Conservation (phyloP, 106 monocot genomes). For the Hemerocallis citrina region DNA sequence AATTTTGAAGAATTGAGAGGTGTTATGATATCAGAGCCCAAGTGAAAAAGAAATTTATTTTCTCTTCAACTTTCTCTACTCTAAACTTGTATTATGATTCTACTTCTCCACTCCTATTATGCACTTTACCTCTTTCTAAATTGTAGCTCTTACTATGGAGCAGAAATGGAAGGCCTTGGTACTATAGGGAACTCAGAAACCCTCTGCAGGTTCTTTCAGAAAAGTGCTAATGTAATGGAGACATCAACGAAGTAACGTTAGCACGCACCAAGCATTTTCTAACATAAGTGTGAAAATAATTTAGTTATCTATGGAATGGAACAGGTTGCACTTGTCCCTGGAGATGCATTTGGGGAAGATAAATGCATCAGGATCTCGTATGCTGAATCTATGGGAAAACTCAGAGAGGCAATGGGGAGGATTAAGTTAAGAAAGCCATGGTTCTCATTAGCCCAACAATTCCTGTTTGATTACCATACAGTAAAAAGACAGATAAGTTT, state of each 20-base stretch:
- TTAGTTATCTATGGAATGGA: too few relatives aligned
- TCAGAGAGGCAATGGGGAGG: conserved; percentile 43
- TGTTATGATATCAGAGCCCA: conserved; percentile 74
- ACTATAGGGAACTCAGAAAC: conserved; percentile 52
- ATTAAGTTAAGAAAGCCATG: conserved; percentile 72
- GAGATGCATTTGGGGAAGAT: conserved; percentile 87
- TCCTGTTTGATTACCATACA: conserved; percentile 22
- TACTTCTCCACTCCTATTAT: conserved; percentile 27
- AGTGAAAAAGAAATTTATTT: too few relatives aligned
- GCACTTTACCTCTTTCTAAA: conserved; percentile 85
- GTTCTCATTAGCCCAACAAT: conserved; percentile 29
- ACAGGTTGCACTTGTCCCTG: conserved; percentile 82
- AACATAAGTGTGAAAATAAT: too few relatives aligned
- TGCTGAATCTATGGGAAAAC: conserved; percentile 55
- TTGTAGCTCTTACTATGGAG: conserved; percentile 72
- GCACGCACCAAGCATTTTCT: too few relatives aligned
- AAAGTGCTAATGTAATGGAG: conserved; percentile 44
- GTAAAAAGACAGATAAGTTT: too few relatives aligned
- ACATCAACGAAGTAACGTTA: too few relatives aligned
- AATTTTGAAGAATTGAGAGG: conserved; percentile 62
- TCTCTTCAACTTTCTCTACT: conserved; percentile 69
- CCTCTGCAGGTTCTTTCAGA: conserved; percentile 53
- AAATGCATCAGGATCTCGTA: conserved; percentile 76
- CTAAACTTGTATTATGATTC: conserved; percentile 63
- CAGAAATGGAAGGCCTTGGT: conserved; percentile 72